Evolutionary conservation across 2,329 filamentous ascomycete genomes (phyloP).

Genomic region (Grosmannia penicillata): DNA sequence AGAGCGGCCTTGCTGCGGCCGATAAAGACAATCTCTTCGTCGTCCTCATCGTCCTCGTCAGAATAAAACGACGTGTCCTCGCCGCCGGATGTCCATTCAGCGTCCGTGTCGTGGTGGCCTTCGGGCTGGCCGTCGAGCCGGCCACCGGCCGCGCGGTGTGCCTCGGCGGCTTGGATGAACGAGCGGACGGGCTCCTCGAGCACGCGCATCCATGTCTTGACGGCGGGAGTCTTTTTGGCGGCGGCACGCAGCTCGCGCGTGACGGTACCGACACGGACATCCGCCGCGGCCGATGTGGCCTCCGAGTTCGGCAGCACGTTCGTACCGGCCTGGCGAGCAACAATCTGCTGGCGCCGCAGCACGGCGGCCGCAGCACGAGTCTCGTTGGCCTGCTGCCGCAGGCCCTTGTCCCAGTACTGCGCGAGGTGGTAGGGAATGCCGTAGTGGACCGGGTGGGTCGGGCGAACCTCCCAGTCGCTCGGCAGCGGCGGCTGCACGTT

Average conservation of each 20-base stretch:
- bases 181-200: conserved; percentile 72
- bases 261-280: conserved; percentile 39
- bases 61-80: conserved; percentile 10
- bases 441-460: conserved; percentile 62
- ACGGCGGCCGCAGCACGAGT: conserved; percentile 24
- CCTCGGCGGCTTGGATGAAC: conserved; percentile 46
- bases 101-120: neutral
- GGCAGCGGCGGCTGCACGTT: conserved; percentile 71
- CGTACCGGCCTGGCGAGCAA: conserved; percentile 23
- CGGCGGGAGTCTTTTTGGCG: conserved; percentile 65
- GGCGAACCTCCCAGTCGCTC: conserved; percentile 67
- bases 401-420: conserved; percentile 60
- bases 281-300: conserved; percentile 7
- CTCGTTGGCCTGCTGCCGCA: conserved; percentile 34
- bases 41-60: conserved; percentile 70
- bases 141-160: conserved; percentile 11
- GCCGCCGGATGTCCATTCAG: conserved; percentile 15
- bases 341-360: conserved; percentile 26
- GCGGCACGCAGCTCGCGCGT: conserved; percentile 68
- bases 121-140: conserved; percentile 27
- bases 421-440: conserved; percentile 78
- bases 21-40: conserved; percentile 88
- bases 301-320: conserved; percentile 1
- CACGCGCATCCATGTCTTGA: conserved; percentile 65
- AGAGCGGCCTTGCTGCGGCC: conserved; percentile 34